These are phyloP conservation scores for Ilyonectria sp. DNA, from an alignment of 2,329 filamentous ascomycete genomes.

Conservation along the genomic window DNA sequence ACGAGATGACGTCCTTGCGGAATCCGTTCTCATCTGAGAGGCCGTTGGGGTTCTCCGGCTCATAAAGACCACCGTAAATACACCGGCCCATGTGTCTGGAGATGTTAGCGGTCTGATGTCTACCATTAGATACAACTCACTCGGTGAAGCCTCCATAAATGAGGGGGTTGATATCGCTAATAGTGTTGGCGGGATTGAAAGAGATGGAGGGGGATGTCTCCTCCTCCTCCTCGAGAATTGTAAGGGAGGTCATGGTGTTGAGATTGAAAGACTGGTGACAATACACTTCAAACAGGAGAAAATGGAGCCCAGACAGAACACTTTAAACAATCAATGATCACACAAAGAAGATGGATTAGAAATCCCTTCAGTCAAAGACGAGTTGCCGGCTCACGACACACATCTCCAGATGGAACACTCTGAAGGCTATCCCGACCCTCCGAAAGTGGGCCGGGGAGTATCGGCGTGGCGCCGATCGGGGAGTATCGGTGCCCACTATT, in stretches of 20 bases:
- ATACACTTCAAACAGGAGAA: not conserved
- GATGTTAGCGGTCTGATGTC: not conserved
- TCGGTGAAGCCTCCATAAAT: constrained; percentile 88
- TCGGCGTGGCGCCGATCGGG: constrained; percentile 27
- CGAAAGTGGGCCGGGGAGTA: constrained; percentile 29
- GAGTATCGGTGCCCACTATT: constrained; percentile 26
- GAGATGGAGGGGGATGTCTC: constrained; percentile 60
- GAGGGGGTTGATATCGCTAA: constrained; percentile 82
- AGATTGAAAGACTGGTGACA: not conserved
- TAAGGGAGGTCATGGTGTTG: constrained; percentile 28
- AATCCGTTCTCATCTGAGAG: constrained; percentile 81
- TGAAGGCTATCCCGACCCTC: not conserved
- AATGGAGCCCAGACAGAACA: not conserved
- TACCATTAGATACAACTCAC: constrained; percentile 63
- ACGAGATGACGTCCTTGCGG: constrained; percentile 81
- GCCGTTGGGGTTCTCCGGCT: constrained; percentile 78
- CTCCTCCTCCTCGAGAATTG: constrained; percentile 18
- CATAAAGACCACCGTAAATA: constrained; percentile 88
- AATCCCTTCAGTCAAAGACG: not conserved
- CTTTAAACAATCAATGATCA: not conserved
- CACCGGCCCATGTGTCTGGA: constrained; percentile 86
- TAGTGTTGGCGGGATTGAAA: constrained; percentile 74
- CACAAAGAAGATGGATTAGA: not conserved
- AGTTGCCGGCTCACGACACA: not conserved
- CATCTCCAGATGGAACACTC: not conserved